Percentiles rank a stretch among this genome's conserved stretches.
Evolutionary conservation across 345 rosid genomes (phyloP).

Genomic region (Conringia planisiliqua): DNA sequence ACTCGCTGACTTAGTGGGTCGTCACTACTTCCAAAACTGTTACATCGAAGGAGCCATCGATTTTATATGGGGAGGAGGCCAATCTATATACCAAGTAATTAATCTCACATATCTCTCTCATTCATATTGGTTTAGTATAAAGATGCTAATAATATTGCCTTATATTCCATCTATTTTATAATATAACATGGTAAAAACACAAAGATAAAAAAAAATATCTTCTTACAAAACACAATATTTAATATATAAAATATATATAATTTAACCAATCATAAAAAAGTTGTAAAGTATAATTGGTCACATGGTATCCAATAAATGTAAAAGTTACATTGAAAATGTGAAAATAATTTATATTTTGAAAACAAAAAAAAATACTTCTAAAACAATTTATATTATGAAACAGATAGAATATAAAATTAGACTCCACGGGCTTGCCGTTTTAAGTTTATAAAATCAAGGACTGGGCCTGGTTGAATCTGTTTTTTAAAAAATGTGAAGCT

Average conservation of each 20-base stretch:
- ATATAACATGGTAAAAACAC: too few species aligned
- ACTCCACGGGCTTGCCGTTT: neutral
- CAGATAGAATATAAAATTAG: neutral
- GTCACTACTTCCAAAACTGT: constrained; percentile 42
- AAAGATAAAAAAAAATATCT: too few species aligned
- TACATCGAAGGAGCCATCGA: constrained; percentile 46
- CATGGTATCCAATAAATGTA: too few species aligned
- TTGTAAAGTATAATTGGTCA: too few species aligned
- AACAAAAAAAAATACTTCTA: too few species aligned
- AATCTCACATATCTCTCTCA: neutral
- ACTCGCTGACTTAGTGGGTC: constrained; percentile 32
- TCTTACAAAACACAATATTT: too few species aligned
- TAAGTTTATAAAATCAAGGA: neutral
- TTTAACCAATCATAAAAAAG: too few species aligned
- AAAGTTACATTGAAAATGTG: too few species aligned
- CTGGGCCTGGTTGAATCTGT: neutral
- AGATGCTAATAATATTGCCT: neutral
- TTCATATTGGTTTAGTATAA: neutral
- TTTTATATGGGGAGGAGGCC: constrained; percentile 53
- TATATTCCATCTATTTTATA: too few species aligned
- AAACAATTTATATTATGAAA: too few species aligned
- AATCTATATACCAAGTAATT: constrained; percentile 52
- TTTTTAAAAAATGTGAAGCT: neutral
- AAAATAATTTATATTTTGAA: too few species aligned
- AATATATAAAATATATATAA: too few species aligned